Base-by-base conservation (phyloP, 176 grass and related monocot genomes). In the Stipa capillata region DNA sequence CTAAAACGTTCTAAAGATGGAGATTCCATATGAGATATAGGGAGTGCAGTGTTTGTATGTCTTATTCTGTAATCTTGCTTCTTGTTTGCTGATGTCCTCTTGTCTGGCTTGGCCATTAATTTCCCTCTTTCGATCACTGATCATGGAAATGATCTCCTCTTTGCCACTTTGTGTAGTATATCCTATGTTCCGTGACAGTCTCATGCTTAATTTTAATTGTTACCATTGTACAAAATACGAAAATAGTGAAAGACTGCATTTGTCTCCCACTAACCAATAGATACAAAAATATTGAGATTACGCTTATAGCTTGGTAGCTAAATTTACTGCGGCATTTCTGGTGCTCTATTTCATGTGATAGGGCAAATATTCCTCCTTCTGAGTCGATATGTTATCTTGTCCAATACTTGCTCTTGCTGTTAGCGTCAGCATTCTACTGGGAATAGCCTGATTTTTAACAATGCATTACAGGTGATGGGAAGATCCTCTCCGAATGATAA, bases 401-500 rank as follows among this genome's bases (percentile, higher is more conserved):
- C 31, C n/a, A 80, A 39, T 63, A 45, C 15, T 68, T 63, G 34
- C 15, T 33, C 9, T 42, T 80, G 34, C 24, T 68, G 32, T 80
- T 84, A 57, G 36, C 43, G 52, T 54, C 29, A 73, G 61, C 12
- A n/a, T 69, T 74, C 29, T 76, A 69, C 51, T 44, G 44, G 44
- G 33, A 74, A 40, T 61, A 84, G 53, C 54, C 28, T 56, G 29
- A 68, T 71, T 44, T 76, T 85, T 16, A 55, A 71, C 31, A 56
- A 52, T 64, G 41, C n/a, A 39, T 71, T 68, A 43, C 42, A 99
- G 96, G 96, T 99, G 60, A 99, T 99, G 96, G 96, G 80, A 53
- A 90, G 96, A 69, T 99, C 96, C 54, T 99, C 96, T 64, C 96
- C 96, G 29, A 99, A 83, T 33, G 96, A 99, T 86, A 99, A 99